Evolutionary conservation across 2,329 filamentous ascomycete genomes (phyloP).

Genomic region (Diaporthe sp.): DNA sequence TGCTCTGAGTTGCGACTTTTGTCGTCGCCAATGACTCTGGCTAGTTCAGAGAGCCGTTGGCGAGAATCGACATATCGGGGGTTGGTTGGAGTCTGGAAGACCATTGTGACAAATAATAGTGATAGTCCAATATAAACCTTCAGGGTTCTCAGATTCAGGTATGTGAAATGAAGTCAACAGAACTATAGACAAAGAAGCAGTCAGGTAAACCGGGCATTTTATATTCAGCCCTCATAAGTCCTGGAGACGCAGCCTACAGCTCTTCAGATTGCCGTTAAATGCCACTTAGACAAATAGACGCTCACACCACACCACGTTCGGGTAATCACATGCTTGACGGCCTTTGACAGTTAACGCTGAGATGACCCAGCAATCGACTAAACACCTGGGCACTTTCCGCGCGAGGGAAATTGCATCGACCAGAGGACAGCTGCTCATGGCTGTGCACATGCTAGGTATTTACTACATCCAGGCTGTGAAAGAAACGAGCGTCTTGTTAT

Average conservation of each 20-base stretch:
- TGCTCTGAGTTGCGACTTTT: background rate
- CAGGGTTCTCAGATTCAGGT: background rate
- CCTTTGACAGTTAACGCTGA: background rate
- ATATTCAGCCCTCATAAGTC: background rate
- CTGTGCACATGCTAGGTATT: background rate
- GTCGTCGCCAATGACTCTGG: background rate
- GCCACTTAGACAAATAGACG: background rate
- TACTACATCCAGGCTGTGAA: background rate
- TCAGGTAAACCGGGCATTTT: background rate
- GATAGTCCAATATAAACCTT: background rate
- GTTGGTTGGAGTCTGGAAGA: background rate
- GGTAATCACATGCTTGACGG: background rate
- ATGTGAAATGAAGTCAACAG: background rate
- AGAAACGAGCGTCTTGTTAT: background rate
- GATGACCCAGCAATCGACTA: background rate
- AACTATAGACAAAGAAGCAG: no score
- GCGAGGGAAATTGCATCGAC: background rate
- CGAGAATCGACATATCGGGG: background rate
- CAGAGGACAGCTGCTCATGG: background rate
- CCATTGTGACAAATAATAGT: background rate
- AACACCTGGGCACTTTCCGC: background rate
- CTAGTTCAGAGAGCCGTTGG: slow-evolving; percentile 7
- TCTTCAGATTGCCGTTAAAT: no score
- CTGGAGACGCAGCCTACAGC: background rate
- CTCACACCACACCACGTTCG: background rate